Base-by-base conservation (phyloP, 2,329 filamentous ascomycete species). In the Colletotrichum kahawae region DNA sequence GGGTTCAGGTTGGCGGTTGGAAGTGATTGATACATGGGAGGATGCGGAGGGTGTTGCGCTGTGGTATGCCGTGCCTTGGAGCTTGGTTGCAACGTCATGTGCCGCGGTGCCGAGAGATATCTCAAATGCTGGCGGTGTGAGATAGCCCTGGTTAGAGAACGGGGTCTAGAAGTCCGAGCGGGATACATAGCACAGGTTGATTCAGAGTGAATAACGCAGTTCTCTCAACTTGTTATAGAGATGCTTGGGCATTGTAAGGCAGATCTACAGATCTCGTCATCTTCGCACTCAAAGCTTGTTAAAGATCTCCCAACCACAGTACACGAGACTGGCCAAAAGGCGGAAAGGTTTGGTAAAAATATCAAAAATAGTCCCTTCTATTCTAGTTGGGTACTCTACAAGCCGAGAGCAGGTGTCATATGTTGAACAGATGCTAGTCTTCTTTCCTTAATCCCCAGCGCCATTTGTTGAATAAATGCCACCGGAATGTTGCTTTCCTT, bases 391-490 rank as follows among this genome's bases (percentile, higher is more conserved):
- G 67, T 71, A 31, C 48, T 62, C 54, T 71, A 71, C 48, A 63
- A 72, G 38, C 65, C 60, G 69, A 77, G 36, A 74, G 63, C 34
- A 77, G 71, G 71, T 77, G 76, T 77, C 75, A 77, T 75, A 59
- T 77, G 75, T 77, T 77, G 75, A 77, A 77, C 75, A 77, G 71
- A 77, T 76, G 65, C 70, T 70, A 59, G 59, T 65, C 67, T 69
- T 72, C 56, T 73, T 74, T 60, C 71, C 70, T 38, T 67, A 36
- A 36, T 67, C 68, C 74, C 69, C 75, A 77, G 76, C 76, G 76
- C 76, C 75, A 77, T 77, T 77, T 77, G 76, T 77, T 77, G 76
- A 77, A 77, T 68, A 71, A 77, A 77, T 77, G 76, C 21, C 70
- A 76, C 76, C 67, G 71, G 64, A 71, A 73, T 70, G 60, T 67